phyloP scores from a whole-genome alignment of 352 stramenopile genomes.

The Pythium dissotocum region DNA sequence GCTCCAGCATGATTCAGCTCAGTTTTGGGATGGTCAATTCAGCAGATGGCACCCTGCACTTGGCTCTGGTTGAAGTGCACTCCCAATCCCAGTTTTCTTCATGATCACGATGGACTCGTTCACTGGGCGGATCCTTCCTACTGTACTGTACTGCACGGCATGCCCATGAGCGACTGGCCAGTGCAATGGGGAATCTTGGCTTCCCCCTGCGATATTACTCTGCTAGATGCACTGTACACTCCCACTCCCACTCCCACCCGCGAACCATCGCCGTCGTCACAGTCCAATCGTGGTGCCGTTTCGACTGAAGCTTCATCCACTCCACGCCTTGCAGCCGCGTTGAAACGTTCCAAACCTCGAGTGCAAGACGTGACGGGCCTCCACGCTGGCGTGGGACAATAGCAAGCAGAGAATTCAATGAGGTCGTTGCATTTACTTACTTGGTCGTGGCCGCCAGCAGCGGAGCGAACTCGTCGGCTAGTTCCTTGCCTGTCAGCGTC shows the following conservation, averaged over 20 bases:
- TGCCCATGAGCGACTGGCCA: neutral
- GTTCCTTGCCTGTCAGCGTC: conserved; percentile 47
- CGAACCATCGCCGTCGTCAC: too few species aligned
- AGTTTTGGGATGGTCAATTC: too few species aligned
- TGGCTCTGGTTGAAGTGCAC: neutral
- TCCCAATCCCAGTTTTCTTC: neutral
- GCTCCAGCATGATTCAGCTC: too few species aligned
- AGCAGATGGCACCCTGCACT: too few species aligned
- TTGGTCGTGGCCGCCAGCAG: conserved; percentile 11
- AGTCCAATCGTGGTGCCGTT: neutral
- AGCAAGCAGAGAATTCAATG: neutral
- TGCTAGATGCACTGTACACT: conserved; percentile 1
- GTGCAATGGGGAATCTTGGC: neutral
- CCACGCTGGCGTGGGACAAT: neutral
- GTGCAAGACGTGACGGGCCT: neutral
- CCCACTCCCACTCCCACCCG: neutral
- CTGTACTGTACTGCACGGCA: neutral
- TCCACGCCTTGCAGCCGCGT: neutral
- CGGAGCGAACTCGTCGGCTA: conserved; percentile 48
- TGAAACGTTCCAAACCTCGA: neutral
- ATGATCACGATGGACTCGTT: neutral
- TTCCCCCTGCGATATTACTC: neutral
- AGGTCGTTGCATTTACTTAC: neutral
- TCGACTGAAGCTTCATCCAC: neutral
- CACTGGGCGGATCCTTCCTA: neutral